Evolutionary conservation across 768 basidiomycete species (phyloP), one percentile per base, ranked within the genome.

Genomic region (Galerina marginata): DNA sequence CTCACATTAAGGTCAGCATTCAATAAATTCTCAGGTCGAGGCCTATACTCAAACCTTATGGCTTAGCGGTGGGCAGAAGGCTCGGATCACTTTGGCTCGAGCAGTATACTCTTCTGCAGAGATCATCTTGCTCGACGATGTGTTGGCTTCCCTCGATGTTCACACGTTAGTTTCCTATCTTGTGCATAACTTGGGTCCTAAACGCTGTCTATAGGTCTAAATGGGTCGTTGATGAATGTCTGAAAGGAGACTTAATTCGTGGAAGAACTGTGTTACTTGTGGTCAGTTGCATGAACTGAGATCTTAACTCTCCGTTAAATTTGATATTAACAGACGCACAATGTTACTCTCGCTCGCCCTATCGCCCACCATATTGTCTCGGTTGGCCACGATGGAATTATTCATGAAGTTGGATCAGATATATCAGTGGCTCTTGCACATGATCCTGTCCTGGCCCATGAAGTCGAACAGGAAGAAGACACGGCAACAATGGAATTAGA

Each of bases 191-290:
- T 20, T 6, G 12, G 47, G 2, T 40, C 25, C 43, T 47, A 11
- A 11, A 6, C 26, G 33, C 36, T n/a, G 29, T 25, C 16, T 20
- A 23, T 65, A 95, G 93, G 0, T 90, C 94, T 0, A 86, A 89
- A 63, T 91, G 93, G 75, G 83, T 98, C 46, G 89, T 89, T 67
- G 79, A 86, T 20, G 80, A 92, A 55, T 95, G 93, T 67, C 78
- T 99, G 16, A 80, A 83, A 63, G 95, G 96, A 7, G 87, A 90
- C 48, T 77, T 97, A 45, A 80, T 95, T 70, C 73, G 77, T n/a
- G 87, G 86, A n/a, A 83, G 95, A 48, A 97, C 96, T 0, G 77
- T 96, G 54, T 81, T 98, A 46, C 81, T 99, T 25, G 95, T 96
- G 48, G 86, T 86, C 62, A 56, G 81, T 40, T 69, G 11, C 10